Conservation (phyloP, 192 early-diverging fungal species). For the Thamnidium elegans region DNA sequence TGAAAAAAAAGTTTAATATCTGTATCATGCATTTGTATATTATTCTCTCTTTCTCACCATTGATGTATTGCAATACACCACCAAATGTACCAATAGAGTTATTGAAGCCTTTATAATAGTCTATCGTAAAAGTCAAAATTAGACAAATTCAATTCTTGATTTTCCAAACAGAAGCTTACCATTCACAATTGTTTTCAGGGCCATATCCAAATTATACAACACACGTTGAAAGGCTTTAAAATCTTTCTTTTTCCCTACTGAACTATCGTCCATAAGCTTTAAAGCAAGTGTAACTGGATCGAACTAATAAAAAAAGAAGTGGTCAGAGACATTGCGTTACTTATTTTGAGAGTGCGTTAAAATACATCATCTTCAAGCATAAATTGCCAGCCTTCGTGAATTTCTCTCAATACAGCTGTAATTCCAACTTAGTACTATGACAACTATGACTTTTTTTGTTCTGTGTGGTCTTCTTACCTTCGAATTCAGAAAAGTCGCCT, state of each 20-base stretch:
- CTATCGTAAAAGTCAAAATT: constrained; percentile 24
- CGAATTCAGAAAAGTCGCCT: constrained; percentile 31
- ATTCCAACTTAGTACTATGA: neutral
- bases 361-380: constrained; percentile 53
- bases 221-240: constrained; percentile 63
- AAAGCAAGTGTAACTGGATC: constrained; percentile 73
- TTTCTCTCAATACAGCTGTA: constrained; percentile 34
- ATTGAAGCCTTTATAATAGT: constrained; percentile 80
- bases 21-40: neutral
- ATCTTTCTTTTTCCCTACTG: constrained; percentile 57
- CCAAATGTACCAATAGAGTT: constrained; percentile 80
- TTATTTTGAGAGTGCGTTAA: neutral
- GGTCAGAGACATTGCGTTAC: neutral
- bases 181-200: constrained; percentile 69
- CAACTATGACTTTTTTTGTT: neutral
- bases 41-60: constrained; percentile 33
- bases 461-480: constrained; percentile 17
- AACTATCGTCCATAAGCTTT: constrained; percentile 73
- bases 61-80: constrained; percentile 69
- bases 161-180: constrained; percentile 32
- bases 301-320: constrained; percentile 38
- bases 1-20: neutral
- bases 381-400: constrained; percentile 52
- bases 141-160: neutral
- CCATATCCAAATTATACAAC: constrained; percentile 57